Percentiles rank a stretch among this genome's conserved stretches.
phyloP scores from a whole-genome alignment of 2,329 filamentous ascomycete genomes.

The Chaetomium globosum region DNA sequence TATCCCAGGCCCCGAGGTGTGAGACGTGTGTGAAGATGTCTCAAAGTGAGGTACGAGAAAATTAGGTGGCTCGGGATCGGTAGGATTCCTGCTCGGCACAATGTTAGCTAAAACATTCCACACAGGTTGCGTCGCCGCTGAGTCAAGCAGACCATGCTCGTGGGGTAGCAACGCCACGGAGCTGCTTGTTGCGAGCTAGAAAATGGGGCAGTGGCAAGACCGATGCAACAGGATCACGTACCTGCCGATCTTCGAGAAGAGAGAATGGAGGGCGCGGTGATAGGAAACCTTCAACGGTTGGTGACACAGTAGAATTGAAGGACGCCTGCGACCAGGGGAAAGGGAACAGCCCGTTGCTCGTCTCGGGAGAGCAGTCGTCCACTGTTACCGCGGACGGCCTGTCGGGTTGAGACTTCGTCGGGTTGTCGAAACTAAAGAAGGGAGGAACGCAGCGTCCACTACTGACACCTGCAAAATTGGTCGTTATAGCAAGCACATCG shows the following conservation, averaged over 20 bases:
- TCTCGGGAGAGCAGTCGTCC: slow-evolving; percentile 47
- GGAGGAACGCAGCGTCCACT: slow-evolving; percentile 32
- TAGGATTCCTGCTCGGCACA: not conserved
- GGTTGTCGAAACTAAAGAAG: slow-evolving; percentile 8
- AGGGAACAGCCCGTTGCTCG: slow-evolving; percentile 47
- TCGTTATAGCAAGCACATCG: slow-evolving; percentile 36
- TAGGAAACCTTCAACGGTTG: slow-evolving; percentile 33
- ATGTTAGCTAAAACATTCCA: not conserved
- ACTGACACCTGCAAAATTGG: slow-evolving; percentile 35
- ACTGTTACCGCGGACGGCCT: slow-evolving; percentile 51
- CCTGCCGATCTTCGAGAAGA: slow-evolving; percentile 13
- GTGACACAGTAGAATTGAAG: slow-evolving; percentile 47
- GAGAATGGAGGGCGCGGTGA: slow-evolving; percentile 4
- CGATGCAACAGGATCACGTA: slow-evolving; percentile 14
- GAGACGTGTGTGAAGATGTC: slow-evolving; percentile 4
- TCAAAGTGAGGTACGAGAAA: not conserved
- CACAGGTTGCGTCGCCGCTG: not conserved
- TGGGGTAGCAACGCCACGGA: not conserved
- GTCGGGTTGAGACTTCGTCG: slow-evolving; percentile 35
- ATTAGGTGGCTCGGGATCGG: slow-evolving; percentile 6
- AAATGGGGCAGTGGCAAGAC: not conserved
- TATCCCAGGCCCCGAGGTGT: slow-evolving; percentile 2
- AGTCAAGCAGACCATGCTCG: not conserved
- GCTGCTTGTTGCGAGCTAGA: not conserved
- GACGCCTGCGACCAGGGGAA: slow-evolving; percentile 60